Base-by-base conservation (phyloP, 257 asterid species). In the Primulina eburnea region DNA sequence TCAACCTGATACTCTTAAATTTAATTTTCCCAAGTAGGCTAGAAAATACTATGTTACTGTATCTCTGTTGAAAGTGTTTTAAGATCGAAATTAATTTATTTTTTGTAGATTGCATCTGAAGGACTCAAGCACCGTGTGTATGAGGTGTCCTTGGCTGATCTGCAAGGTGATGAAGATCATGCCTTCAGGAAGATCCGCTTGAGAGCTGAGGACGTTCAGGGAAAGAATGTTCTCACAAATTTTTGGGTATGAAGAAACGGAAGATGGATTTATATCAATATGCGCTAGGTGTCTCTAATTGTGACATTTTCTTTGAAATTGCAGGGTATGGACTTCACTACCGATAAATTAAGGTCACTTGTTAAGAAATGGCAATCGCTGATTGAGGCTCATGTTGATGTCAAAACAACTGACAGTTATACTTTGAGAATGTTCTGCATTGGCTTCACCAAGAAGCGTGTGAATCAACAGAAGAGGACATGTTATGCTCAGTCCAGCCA, bases 331-430 rank as follows among this genome's bases (percentile, higher is more conserved):
- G 80, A 88, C 63, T 90, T 90, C 58, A 86, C 95, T 12, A 82
- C 91, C 2, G 95, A 90, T 70, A 90, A 90, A 62, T 79, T 88
- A 81, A 90, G 95, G 82, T 88, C 95, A 5, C 90, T 88, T 14
- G 95, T 90, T 18, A 81, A 75, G 85, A 88, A 85, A 64, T 86
- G 95, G 92, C 93, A 88, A 60, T 80, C 96, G 12, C 73, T 89
- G 67, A 85, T 89, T 66, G 96, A 89, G 76, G 95, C 96, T 34
- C 96, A 89, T 65, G 94, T 90, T 69, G 97, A 90, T 81, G 97
- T 90, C 43, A 90, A 90, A 81, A 90, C 97, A 40, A 88, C 95
- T 2, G 91, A 90, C 73, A 82, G 52, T 58, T 90, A 65, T 64
- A 86, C 83, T 0, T 64, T 90, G 79, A 83, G 96, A 76, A 32